phyloP scores from a whole-genome alignment of 306 rosid genomes.

The Glycine latifolia region DNA sequence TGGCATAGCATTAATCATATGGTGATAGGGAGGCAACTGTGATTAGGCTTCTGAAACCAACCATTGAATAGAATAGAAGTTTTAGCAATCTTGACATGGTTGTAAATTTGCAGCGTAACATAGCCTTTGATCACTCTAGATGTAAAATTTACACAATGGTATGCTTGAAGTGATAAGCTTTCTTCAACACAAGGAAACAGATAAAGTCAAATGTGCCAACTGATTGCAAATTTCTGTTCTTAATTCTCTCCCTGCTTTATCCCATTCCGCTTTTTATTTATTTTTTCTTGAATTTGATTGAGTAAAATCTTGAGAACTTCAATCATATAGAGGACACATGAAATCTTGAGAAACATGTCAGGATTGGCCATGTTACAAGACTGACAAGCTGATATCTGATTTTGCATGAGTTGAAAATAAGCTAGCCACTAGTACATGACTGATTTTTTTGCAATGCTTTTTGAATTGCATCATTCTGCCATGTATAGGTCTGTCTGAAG shows the following conservation, averaged over 20 bases:
- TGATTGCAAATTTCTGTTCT: not conserved
- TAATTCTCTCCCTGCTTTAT: not conserved
- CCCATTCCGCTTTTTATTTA: not conserved
- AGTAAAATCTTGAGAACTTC: not conserved
- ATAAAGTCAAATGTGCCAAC: not conserved
- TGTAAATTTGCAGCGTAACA: conserved; percentile 20
- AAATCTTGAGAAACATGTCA: not conserved
- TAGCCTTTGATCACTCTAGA: conserved; percentile 26
- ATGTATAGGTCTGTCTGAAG: not conserved
- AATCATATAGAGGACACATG: not conserved
- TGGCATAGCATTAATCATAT: conserved; percentile 10
- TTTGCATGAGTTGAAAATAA: not conserved
- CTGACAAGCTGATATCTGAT: conserved; percentile 8
- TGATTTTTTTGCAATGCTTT: not conserved
- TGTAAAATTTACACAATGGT: not conserved
- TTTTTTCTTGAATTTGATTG: not conserved
- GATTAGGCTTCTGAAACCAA: conserved; percentile 31
- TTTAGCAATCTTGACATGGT: conserved; percentile 17
- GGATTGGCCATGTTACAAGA: conserved; percentile 17
- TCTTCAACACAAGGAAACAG: conserved; percentile 11
- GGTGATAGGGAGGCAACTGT: conserved; percentile 12
- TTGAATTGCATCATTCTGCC: conserved; percentile 6
- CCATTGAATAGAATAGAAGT: conserved; percentile 6
- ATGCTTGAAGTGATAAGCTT: not conserved
- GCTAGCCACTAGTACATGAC: not conserved